These are phyloP conservation scores for Chrysanthemum lavandulifolium DNA, from an alignment of 129 eudicot genomes.

Conservation along the genomic window DNA sequence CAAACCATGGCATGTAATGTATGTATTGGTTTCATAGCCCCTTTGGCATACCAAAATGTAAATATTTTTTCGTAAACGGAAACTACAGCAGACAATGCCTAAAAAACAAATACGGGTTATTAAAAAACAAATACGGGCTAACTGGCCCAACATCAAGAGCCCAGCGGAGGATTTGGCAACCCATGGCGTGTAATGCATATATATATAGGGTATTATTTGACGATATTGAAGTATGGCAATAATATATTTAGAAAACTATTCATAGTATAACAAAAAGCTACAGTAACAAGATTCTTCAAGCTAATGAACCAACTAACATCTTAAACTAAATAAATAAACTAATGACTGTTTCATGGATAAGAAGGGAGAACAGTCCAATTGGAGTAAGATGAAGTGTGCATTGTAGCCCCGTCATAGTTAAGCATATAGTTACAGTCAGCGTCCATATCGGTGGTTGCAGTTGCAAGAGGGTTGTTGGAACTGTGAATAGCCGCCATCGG, in stretches of 20 bases:
- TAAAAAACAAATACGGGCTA: no score
- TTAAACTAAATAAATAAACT: background rate
- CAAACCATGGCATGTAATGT: no score
- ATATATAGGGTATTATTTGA: no score
- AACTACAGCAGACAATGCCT: no score
- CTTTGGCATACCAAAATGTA: no score
- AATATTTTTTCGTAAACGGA: no score
- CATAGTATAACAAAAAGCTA: constrained; percentile 5
- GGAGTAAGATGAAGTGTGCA: constrained; percentile 40
- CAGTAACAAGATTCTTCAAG: constrained; percentile 17
- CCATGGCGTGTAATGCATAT: no score
- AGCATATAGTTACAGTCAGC: constrained; percentile 46
- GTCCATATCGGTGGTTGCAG: background rate
- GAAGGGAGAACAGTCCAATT: constrained; percentile 50
- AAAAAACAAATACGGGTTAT: no score
- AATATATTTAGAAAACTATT: background rate
- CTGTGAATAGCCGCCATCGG: constrained; percentile 34
- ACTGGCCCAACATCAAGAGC: no score
- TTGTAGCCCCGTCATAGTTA: constrained; percentile 35
- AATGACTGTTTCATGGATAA: constrained; percentile 41
- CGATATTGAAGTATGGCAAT: constrained; percentile 10
- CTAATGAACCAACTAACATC: background rate
- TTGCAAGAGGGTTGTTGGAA: constrained; percentile 21
- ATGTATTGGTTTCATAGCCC: no score
- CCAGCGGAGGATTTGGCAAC: no score